Evolutionary conservation across 306 rosid genomes (phyloP), one percentile per base, ranked within the genome.

Genomic region (Cyamopsis tetragonoloba): DNA sequence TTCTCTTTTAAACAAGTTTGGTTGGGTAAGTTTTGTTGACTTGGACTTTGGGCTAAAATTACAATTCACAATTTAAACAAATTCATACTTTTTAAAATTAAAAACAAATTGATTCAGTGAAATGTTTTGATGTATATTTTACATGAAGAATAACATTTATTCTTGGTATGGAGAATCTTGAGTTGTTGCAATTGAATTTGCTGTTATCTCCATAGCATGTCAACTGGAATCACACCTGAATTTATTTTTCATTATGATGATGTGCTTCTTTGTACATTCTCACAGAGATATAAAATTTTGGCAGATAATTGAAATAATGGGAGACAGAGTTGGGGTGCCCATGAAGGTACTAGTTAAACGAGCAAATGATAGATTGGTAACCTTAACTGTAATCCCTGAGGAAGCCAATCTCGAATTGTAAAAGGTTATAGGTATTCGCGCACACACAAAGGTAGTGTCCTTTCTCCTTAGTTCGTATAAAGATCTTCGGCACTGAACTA

Each of bases 291-390:
- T 59, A 17, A 61, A 60, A 50, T 42, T 43, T 61, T 80, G 27
- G 74, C 89, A 93, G 98, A 78, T 88, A 0, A 74, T 86, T 67
- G 98, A 88, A 53, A 80, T 80, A 58, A 80, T 93, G 91, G 88
- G 80, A 30, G 95, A 89, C 76, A 80, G 72, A 74, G 84, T 86
- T n/a, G 89, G 97, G 44, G 77, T 74, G 39, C 84, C 95, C 50
- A 22, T 93, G 31, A 80, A 80, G 79, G 91, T 79, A 14, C 66
- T 81, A 17, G 87, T 88, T 34, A 88, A 73, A 76, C 78, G 97
- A 66, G 86, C 72, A 2, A 49, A 53, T 13, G 79, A 86, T 54
- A 58, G 62, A 50, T 55, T 60, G 23, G 83, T 59, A 12, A 86
- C 86, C 5, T 69, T 93, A 41, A 93, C 82, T 6, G 96, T 93